These are phyloP conservation scores for Penicillium polonicum DNA, from an alignment of 2,329 filamentous ascomycete species.

Conservation along the genomic window DNA sequence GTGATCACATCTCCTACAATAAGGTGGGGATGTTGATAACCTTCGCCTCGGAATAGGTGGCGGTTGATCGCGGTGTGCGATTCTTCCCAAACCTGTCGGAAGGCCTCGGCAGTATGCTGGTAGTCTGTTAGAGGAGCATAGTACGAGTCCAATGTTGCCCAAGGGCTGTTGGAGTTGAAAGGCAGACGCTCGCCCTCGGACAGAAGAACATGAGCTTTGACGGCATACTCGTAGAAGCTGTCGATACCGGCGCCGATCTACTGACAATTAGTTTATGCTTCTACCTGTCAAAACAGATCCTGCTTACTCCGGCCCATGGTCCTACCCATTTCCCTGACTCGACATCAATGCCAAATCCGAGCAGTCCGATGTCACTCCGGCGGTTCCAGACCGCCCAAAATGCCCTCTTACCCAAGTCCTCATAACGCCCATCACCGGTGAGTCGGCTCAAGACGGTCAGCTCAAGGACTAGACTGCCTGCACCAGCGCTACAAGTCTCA, in stretches of 20 bases:
- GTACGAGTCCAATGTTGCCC: constrained; percentile 59
- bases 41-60: constrained; percentile 76
- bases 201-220: constrained; percentile 89
- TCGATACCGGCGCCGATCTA: constrained; percentile 90
- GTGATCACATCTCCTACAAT: constrained; percentile 86
- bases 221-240: constrained; percentile 97
- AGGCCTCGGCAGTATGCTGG: constrained; percentile 72
- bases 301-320: constrained; percentile 68
- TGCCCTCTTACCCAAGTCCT: constrained; percentile 82
- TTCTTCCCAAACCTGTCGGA: constrained; percentile 78
- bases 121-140: constrained; percentile 63
- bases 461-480: constrained; percentile 91
- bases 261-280: constrained; percentile 10
- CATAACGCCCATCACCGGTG: constrained; percentile 83
- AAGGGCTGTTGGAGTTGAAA: constrained; percentile 40
- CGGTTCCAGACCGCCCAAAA: constrained; percentile 97
- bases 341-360: constrained; percentile 89
- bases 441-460: constrained; percentile 87
- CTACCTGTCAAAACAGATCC: not conserved
- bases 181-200: constrained; percentile 62
- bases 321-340: constrained; percentile 88
- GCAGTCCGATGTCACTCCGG: constrained; percentile 78
- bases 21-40: constrained; percentile 84
- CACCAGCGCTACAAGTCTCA: constrained; percentile 93
- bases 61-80: constrained; percentile 84